A percentile compares a stretch with the other conserved stretches of the same genome.
These are phyloP conservation scores for Boletus subcaerulescens DNA, from an alignment of 768 basidiomycete genomes.

Conservation along the genomic window DNA sequence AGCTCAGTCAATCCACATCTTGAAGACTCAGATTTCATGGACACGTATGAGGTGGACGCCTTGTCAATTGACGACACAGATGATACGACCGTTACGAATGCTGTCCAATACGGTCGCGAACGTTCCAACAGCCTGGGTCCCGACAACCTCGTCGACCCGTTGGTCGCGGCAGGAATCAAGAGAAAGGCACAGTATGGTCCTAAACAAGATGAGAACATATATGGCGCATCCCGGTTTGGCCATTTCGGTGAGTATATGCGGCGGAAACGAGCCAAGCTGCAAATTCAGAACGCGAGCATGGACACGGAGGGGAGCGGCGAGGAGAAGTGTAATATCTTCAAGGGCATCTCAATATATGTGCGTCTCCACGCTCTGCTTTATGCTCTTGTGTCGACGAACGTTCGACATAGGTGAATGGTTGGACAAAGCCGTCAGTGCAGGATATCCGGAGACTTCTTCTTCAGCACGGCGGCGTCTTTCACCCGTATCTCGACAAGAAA, in stretches of 20 bases:
- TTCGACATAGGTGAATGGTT: conserved; percentile 75
- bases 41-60: conserved; percentile 6
- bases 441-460: conserved; percentile 78
- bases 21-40: conserved; percentile 35
- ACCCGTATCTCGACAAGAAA: conserved; percentile 81
- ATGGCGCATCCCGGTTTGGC: conserved; percentile 79
- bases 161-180: conserved; percentile 10
- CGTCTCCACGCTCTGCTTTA: conserved; percentile 25
- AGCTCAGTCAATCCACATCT: neutral
- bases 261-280: conserved; percentile 87
- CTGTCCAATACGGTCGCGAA: conserved; percentile 35
- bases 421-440: conserved; percentile 83
- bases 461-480: conserved; percentile 78
- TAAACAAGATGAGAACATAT: conserved; percentile 47
- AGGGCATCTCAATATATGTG: conserved; percentile 80
- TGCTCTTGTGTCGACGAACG: neutral
- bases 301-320: conserved; percentile 20
- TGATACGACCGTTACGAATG: conserved; percentile 20
- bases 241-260: conserved; percentile 87
- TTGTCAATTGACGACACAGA: conserved; percentile 12
- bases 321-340: conserved; percentile 54
- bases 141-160: neutral
- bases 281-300: conserved; percentile 65
- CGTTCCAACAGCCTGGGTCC: conserved; percentile 20
- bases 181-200: conserved; percentile 14